Percentiles rank a stretch among this genome's conserved stretches.
phyloP scores from a whole-genome alignment of 2,329 filamentous ascomycete species.

The Aspergillus udagawae region DNA sequence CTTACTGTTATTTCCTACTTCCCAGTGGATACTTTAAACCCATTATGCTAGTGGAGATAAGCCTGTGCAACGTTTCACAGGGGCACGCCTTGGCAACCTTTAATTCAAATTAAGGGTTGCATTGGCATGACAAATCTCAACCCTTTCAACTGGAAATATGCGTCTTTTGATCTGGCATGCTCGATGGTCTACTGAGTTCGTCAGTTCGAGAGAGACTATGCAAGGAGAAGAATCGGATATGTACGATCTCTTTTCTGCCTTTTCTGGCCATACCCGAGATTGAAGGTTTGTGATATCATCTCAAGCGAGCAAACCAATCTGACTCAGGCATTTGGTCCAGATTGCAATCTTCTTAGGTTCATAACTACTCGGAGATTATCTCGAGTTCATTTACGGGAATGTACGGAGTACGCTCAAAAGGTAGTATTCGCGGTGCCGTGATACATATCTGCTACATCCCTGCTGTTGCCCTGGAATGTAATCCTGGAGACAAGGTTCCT shows the following conservation, averaged over 20 bases:
- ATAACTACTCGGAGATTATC: not conserved
- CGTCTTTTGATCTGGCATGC: not conserved
- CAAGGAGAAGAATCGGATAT: conserved; percentile 1
- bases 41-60: conserved; percentile 37
- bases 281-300: not conserved
- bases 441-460: not conserved
- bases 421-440: not conserved
- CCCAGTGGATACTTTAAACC: conserved; percentile 19
- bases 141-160: conserved; percentile 5
- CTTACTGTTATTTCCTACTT: not conserved
- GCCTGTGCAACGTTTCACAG: conserved; percentile 36
- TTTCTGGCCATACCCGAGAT: not conserved
- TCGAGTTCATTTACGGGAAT: not conserved
- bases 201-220: conserved; percentile 3
- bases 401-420: not conserved
- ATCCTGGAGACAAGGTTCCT: not conserved
- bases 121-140: conserved; percentile 22
- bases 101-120: conserved; percentile 27
- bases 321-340: not conserved
- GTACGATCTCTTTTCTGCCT: not conserved
- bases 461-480: not conserved
- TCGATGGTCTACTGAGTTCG: conserved; percentile 4
- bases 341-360: not conserved
- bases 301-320: not conserved
- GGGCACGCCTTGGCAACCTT: conserved; percentile 26